Evolutionary conservation across 805 yeast genomes (phyloP), one percentile per base, ranked within the genome.

Genomic region (Helenozyma rhizophorensis): DNA sequence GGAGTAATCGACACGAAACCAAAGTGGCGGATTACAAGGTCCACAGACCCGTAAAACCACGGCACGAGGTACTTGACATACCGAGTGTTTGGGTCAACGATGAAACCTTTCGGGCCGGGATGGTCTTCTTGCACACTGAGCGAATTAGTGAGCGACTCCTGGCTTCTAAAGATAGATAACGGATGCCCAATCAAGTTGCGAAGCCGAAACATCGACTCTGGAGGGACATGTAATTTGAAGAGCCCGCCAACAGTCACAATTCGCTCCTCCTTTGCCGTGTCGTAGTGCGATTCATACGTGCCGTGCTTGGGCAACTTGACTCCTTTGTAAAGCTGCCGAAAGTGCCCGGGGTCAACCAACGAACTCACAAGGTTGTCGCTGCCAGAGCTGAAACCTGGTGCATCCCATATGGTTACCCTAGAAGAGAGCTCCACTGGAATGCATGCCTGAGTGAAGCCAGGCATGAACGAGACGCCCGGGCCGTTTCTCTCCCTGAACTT

Each of bases 41-140:
- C 94, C 8, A 83, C 58, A 4, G 72, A 51, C 0, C 90, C 90
- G 37, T 57, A 62, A 45, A 83, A 83, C n/a, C 86, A 84, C 0
- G 93, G 90, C 3, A 83, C 63, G 2, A 73, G 62, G 40, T 69
- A 79, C 28, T 47, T 34, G 19, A 5, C 7, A 8, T 17, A 17
- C 19, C 7, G 19, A 5, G 19, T 17, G 19, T 8, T 8, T 17
- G 7, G 19, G 19, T 8, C 7, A 19, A 37, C 42, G 23, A 39
- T 36, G 5, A 30, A 19, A 2, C 43, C 35, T 5, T 29, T 27
- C 27, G 56, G 57, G 12, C 56, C 59, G 4, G 68, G 36, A 21
- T 52, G 48, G n/a, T 15, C 24, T 8, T 17, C 19, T n/a, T n/a
- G n/a, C n/a, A n/a, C n/a, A n/a, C n/a, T n/a, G n/a, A n/a, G n/a